These are phyloP conservation scores for Pseudogymnoascus pannorum DNA, from an alignment of 2,329 filamentous ascomycete genomes.

Conservation along the genomic window DNA sequence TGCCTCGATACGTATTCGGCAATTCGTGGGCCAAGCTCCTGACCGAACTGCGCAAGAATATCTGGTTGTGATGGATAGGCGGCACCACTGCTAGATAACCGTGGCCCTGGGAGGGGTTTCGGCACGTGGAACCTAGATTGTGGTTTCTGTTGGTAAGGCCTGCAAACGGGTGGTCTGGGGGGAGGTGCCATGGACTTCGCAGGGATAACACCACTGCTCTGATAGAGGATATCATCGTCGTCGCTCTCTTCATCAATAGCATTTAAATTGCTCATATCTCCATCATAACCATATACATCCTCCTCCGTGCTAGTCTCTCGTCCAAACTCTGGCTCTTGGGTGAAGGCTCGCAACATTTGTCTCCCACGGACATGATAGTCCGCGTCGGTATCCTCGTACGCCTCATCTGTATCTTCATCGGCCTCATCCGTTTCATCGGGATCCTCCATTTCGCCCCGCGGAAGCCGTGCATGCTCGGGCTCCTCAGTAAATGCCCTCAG, in stretches of 20 bases:
- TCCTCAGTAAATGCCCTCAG: conserved; percentile 18
- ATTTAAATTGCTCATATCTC: not conserved
- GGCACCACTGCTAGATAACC: not conserved
- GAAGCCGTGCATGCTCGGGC: not conserved
- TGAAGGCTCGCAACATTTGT: not conserved
- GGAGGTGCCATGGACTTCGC: not conserved
- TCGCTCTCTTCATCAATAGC: not conserved
- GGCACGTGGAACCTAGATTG: not conserved
- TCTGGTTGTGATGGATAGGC: conserved; percentile 22
- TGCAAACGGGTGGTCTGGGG: not conserved
- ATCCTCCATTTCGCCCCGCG: conserved; percentile 12
- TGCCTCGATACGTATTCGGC: conserved; percentile 22
- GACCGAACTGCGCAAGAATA: conserved; percentile 25
- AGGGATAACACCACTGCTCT: not conserved
- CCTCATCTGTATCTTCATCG: conserved; percentile 23
- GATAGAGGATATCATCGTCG: conserved; percentile 6
- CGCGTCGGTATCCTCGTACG: conserved; percentile 21
- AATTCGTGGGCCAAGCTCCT: conserved; percentile 23
- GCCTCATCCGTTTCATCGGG: conserved; percentile 22
- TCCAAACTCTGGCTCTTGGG: not conserved
- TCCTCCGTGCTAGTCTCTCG: not conserved
- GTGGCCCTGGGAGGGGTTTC: not conserved
- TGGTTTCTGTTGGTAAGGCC: not conserved
- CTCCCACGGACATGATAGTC: not conserved
- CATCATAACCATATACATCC: not conserved